Evolutionary conservation across 305 asterid species (phyloP).

Genomic region (Solanum hybrid): DNA sequence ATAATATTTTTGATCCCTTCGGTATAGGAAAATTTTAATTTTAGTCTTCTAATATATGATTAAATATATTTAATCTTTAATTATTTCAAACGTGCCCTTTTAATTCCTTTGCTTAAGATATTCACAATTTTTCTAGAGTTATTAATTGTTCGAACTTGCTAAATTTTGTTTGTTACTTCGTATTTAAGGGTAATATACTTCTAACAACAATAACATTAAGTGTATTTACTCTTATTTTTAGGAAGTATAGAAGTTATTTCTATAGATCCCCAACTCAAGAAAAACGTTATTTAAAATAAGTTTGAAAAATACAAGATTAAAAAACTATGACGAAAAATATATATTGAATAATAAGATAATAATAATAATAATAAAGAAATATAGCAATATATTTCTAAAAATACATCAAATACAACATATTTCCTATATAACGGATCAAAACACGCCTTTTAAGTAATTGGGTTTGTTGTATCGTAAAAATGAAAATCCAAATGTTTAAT

Average conservation of each 20-base stretch:
- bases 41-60: neutral
- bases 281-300: no score
- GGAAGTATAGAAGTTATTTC: neutral
- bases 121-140: neutral
- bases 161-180: neutral
- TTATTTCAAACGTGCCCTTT: neutral
- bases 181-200: neutral
- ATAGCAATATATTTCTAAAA: neutral
- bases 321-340: neutral
- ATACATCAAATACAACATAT: neutral
- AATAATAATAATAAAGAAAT: no score
- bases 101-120: neutral
- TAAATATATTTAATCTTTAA: neutral
- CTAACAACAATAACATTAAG: neutral
- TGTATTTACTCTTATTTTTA: neutral
- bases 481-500: neutral
- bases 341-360: no score
- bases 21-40: neutral
- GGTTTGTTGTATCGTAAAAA: neutral
- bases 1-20: neutral
- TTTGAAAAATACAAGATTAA: no score
- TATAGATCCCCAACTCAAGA: neutral
- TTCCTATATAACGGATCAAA: neutral
- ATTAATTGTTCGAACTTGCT: neutral
- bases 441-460: neutral